phyloP scores from a whole-genome alignment of 345 rosid genomes.

The Pugionium cornutum region DNA sequence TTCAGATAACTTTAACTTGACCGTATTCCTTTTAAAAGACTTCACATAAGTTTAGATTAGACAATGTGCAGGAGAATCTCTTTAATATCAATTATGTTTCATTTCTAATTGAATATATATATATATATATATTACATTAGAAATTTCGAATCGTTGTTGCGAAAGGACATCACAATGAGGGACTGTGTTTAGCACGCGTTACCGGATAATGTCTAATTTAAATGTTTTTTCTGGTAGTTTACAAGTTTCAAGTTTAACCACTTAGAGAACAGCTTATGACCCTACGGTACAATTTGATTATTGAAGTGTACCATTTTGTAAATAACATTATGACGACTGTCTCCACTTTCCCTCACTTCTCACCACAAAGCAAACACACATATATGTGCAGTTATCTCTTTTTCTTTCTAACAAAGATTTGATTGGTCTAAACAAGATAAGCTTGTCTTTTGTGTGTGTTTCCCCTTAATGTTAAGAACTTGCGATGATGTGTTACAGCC shows the following conservation, averaged over 20 bases:
- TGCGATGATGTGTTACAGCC: conserved; percentile 15
- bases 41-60: not conserved
- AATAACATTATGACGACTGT: conserved; percentile 41
- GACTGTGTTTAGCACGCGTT: conserved; percentile 41
- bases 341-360: conserved; percentile 60
- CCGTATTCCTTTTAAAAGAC: conserved; percentile 8
- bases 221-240: conserved; percentile 18
- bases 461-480: conserved; percentile 25
- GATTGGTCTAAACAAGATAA: conserved; percentile 60
- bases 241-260: conserved; percentile 24
- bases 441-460: conserved; percentile 29
- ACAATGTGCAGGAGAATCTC: conserved; percentile 5
- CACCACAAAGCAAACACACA: conserved; percentile 31
- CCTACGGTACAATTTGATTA: conserved; percentile 33
- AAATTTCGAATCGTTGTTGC: conserved; percentile 1
- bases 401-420: conserved; percentile 24
- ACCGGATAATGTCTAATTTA: conserved; percentile 26
- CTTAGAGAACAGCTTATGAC: conserved; percentile 19
- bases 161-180: conserved; percentile 35
- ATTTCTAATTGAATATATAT: conserved; percentile 9
- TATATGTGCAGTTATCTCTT: not conserved
- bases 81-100: not conserved
- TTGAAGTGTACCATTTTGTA: conserved; percentile 35
- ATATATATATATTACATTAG: not conserved
- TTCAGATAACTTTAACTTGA: not conserved